A percentile compares a stretch with the other conserved stretches of the same genome.
These are phyloP conservation scores for Protostelium mycophagum DNA, from an alignment of 78 protist species.

Conservation along the genomic window DNA sequence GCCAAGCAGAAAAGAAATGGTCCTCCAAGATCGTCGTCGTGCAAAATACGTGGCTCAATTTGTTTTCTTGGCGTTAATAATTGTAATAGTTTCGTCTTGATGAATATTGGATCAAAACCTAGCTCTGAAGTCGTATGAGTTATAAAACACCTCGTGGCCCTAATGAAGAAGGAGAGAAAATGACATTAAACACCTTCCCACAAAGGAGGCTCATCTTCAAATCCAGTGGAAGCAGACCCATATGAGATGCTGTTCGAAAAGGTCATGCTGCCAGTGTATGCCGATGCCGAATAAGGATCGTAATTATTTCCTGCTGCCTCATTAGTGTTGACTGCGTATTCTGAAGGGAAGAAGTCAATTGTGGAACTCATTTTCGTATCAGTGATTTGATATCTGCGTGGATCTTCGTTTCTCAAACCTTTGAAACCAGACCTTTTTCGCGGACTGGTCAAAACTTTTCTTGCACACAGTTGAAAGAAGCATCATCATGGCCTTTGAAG, in stretches of 20 bases:
- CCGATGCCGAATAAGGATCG: neutral
- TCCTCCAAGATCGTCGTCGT: constrained; percentile 91
- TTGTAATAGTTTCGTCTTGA: constrained; percentile 49
- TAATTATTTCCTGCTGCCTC: neutral
- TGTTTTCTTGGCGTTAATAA: constrained; percentile 72
- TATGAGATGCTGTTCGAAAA: neutral
- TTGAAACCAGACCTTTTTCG: too few species aligned
- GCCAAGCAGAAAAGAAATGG: constrained; percentile 80
- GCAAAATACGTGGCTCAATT: constrained; percentile 69
- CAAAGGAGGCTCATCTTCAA: neutral
- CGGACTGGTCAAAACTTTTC: too few species aligned
- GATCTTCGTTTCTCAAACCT: too few species aligned
- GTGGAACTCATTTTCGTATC: neutral
- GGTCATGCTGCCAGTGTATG: neutral
- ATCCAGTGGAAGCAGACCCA: neutral
- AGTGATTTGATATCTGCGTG: too few species aligned
- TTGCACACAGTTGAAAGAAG: too few species aligned
- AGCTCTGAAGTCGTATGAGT: neutral
- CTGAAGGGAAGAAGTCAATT: neutral
- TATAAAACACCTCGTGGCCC: neutral
- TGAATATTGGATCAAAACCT: neutral
- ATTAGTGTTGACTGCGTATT: neutral
- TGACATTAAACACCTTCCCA: neutral
- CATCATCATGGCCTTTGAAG: too few species aligned
- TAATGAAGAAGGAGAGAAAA: neutral